A percentile compares a stretch with the other conserved stretches of the same genome.
Conservation (phyloP, 441 rosid species). For the Euphorbia neoarborescens region DNA sequence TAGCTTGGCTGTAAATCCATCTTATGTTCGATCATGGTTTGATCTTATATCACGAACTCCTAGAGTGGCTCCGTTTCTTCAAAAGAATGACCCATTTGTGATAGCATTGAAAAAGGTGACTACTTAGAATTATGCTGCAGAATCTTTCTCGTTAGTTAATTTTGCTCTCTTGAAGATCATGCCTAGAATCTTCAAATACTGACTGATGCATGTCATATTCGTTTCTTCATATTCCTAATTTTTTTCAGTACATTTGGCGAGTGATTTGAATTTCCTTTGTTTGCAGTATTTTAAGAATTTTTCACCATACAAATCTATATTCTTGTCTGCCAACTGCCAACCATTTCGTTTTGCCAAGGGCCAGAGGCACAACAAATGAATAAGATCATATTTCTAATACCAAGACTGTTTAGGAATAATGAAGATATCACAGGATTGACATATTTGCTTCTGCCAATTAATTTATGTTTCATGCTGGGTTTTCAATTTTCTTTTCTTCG, state of each 20-base stretch:
- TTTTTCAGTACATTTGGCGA: neutral
- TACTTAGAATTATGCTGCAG: conserved; percentile 5
- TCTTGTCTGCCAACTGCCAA: neutral
- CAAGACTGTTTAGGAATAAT: neutral
- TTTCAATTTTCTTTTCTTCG: neutral
- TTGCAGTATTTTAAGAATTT: neutral
- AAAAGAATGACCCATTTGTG: conserved; percentile 79
- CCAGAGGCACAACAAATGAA: neutral
- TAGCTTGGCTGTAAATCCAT: conserved; percentile 77
- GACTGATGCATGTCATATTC: neutral
- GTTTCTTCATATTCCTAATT: neutral
- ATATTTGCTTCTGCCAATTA: neutral
- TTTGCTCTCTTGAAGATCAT: neutral
- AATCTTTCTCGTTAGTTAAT: neutral
- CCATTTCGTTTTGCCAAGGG: neutral
- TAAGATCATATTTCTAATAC: neutral
- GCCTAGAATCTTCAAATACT: neutral
- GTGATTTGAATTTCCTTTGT: neutral
- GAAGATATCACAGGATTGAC: neutral
- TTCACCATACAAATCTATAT: neutral
- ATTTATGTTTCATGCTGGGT: neutral
- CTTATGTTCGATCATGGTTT: conserved; percentile 70
- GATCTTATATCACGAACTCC: conserved; percentile 77
- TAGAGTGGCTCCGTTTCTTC: conserved; percentile 86
- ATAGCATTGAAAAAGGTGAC: conserved; percentile 70